phyloP scores from a whole-genome alignment of 257 asterid genomes.

The Solanum clarkiae region DNA sequence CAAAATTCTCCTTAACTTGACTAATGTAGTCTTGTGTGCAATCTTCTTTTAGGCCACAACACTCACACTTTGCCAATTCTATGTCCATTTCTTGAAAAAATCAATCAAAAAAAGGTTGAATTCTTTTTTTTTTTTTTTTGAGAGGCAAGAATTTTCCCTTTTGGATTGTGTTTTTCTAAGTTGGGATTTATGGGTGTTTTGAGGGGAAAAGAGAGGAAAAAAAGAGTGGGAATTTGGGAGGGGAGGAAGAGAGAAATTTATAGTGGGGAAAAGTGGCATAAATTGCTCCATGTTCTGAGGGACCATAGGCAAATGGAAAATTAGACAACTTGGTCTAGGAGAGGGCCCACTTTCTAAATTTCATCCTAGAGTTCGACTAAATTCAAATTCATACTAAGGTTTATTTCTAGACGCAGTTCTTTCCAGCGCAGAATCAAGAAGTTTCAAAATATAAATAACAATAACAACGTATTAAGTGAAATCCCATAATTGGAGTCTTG shows the following conservation, averaged over 20 bases:
- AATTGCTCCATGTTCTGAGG: slow-evolving; percentile 75
- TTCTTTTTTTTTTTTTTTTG: background rate
- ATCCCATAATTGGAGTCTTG: too few species aligned
- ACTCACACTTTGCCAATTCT: slow-evolving; percentile 73
- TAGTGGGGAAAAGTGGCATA: slow-evolving; percentile 38
- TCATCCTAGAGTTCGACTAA: background rate
- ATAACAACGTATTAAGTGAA: too few species aligned
- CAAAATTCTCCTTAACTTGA: slow-evolving; percentile 49
- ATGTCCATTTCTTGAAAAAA: slow-evolving; percentile 40
- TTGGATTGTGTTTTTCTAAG: background rate
- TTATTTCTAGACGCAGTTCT: background rate
- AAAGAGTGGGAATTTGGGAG: background rate
- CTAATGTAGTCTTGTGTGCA: slow-evolving; percentile 75
- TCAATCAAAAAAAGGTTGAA: background rate
- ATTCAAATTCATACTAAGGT: background rate
- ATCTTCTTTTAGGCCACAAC: slow-evolving; percentile 87
- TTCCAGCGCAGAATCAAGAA: too few species aligned
- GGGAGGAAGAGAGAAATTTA: slow-evolving; percentile 9
- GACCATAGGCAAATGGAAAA: slow-evolving; percentile 58
- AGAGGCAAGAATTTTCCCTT: background rate
- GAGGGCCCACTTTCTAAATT: background rate
- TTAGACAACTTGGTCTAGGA: slow-evolving; percentile 37
- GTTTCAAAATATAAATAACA: too few species aligned
- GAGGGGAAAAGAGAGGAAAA: background rate
- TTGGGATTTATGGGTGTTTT: background rate